Conservation (phyloP, 305 asterid genomes). For the Fraxinus xanthoxyloides region DNA sequence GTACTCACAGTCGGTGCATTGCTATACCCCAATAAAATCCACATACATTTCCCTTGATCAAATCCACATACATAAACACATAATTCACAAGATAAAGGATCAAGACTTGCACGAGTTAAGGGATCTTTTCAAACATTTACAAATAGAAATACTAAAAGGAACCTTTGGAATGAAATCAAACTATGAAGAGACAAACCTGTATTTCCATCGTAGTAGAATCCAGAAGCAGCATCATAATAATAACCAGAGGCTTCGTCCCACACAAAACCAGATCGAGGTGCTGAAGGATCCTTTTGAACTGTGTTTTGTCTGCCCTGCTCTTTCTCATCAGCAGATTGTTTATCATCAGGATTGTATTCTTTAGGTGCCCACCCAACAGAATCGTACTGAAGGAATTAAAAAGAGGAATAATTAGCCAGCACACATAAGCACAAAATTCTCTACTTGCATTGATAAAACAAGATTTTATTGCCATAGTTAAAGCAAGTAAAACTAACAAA, state of each 20-base stretch:
- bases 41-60: not conserved
- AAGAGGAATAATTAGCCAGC: not conserved
- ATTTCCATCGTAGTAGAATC: slow-evolving; percentile 96
- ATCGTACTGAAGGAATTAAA: slow-evolving; percentile 63
- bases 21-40: not conserved
- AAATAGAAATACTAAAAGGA: slow-evolving; percentile 1
- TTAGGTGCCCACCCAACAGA: slow-evolving; percentile 99
- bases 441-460: not conserved
- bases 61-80: not conserved
- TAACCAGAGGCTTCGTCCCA: slow-evolving; percentile 99
- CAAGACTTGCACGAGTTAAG: not conserved
- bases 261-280: slow-evolving; percentile 87
- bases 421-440: not conserved
- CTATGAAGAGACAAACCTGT: slow-evolving; percentile 49
- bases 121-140: not conserved
- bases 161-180: slow-evolving; percentile 7
- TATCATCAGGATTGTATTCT: slow-evolving; percentile 89
- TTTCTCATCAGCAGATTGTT: slow-evolving; percentile 53
- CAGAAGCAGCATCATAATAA: slow-evolving; percentile 95
- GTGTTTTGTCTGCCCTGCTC: slow-evolving; percentile 54
- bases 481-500: slow-evolving; percentile 4
- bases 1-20: not conserved
- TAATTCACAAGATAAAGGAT: not conserved
- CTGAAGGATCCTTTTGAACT: slow-evolving; percentile 52
- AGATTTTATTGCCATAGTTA: slow-evolving; percentile 9